These are phyloP conservation scores for Puccinellia tenuiflora DNA, from an alignment of 176 grass and related monocot species.

Conservation along the genomic window DNA sequence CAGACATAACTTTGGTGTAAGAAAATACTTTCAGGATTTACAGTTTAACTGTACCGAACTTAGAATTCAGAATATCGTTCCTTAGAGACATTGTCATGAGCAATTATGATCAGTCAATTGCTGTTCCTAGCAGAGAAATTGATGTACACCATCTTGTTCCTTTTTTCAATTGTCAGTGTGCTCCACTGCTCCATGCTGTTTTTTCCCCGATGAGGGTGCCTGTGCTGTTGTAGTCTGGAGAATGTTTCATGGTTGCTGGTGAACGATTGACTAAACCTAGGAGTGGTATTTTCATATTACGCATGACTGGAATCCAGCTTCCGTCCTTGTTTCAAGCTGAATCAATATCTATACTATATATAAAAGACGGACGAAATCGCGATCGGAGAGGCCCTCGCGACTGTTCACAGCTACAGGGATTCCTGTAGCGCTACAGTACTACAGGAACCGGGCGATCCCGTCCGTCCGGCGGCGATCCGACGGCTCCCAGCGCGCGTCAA, in stretches of 20 bases:
- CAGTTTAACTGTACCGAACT: not conserved
- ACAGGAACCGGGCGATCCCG: too few relatives aligned
- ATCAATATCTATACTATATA: too few relatives aligned
- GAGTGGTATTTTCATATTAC: not conserved
- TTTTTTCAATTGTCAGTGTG: not conserved
- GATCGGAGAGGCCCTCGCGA: too few relatives aligned
- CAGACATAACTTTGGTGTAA: not conserved
- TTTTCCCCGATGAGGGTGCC: not conserved
- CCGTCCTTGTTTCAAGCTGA: not conserved
- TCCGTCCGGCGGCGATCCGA: too few relatives aligned
- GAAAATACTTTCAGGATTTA: not conserved
- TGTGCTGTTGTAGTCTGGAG: not conserved
- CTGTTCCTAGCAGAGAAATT: not conserved
- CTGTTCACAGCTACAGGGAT: too few relatives aligned
- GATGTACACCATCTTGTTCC: not conserved
- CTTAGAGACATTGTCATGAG: not conserved
- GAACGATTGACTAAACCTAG: not conserved
- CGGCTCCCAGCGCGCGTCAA: too few relatives aligned
- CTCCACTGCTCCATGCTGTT: not conserved
- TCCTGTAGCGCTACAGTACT: too few relatives aligned
- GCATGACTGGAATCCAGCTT: slow-evolving; percentile 8
- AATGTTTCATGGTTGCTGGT: not conserved
- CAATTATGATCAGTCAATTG: not conserved
- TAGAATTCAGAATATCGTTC: not conserved
- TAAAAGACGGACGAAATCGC: too few relatives aligned